Evolutionary conservation across 495 filamentous ascomycete genomes (phyloP), one percentile per base, ranked within the genome.

Genomic region (Viridothelium virens): DNA sequence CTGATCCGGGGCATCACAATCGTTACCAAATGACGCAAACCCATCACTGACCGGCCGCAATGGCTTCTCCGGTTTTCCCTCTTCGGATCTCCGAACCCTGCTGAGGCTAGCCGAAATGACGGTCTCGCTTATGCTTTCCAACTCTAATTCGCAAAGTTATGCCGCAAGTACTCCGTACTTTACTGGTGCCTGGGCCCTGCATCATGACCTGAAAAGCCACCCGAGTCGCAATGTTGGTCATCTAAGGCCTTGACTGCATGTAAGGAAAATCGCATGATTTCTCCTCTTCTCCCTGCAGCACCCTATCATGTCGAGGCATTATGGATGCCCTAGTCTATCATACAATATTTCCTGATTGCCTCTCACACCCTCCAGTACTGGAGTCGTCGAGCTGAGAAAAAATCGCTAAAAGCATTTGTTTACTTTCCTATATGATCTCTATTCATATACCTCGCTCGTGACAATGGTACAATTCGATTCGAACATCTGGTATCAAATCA

Each of bases 381-480:
- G 41, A 44, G 41, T 7, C 14, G 14, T 44, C 41, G 14, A 44
- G 6, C 41, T 7, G 41, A 7, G 7, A 44, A 18, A 36, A 59
- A 4, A 59, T 36, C 11, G 25, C 53, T 7, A 5, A 10, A 59
- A 59, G 11, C 2, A 18, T 18, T 59, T 59, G 5, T 33, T 36
- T 14, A 9, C 36, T 59, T 59, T 36, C 14, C 31, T 36, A 6
- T 59, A 33, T 36, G 3, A n/a, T 18, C 2, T 0, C 25, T 18
- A 14, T 18, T 25, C 25, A 25, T 25, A 25, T 25, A 0, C 25
- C 25, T 25, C 25, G 25, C 25, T 25, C 25, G 25, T 25, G 25
- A 25, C 10, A 53, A 59, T 59, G 53, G 53, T 18, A 33, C n/a
- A 59, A 59, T 59, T 59, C 53, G 53, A 59, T 14, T 36, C 53